phyloP scores from a whole-genome alignment of 768 basidiomycete species.

The Mycena rosella region DNA sequence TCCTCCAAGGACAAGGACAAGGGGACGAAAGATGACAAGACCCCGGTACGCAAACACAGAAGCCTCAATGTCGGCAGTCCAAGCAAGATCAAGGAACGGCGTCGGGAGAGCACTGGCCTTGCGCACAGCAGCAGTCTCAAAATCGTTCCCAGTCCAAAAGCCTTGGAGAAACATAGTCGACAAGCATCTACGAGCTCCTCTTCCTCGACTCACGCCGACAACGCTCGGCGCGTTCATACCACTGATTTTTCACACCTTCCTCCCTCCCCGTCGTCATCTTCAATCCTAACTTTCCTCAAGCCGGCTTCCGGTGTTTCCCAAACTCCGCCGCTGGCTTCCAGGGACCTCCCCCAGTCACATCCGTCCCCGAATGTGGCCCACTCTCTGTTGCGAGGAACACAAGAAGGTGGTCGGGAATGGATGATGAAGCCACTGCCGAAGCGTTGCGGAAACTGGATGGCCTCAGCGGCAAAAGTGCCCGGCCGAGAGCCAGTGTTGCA shows the following conservation, averaged over 20 bases:
- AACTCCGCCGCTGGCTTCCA: conserved; percentile 56
- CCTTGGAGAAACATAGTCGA: conserved; percentile 65
- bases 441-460: conserved; percentile 95
- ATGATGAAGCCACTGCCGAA: conserved; percentile 91
- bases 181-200: conserved; percentile 80
- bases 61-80: conserved; percentile 72
- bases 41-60: conserved; percentile 73
- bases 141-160: conserved; percentile 47
- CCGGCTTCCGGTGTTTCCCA: conserved; percentile 56
- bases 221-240: conserved; percentile 72
- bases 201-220: conserved; percentile 69
- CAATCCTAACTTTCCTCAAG: conserved; percentile 86
- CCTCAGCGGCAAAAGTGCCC: conserved; percentile 78
- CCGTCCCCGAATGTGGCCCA: conserved; percentile 80
- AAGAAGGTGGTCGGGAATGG: conserved; percentile 92
- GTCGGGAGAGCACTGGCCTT: conserved; percentile 65
- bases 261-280: conserved; percentile 91
- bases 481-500: conserved; percentile 81
- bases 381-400: conserved; percentile 86
- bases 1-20: conserved; percentile 62
- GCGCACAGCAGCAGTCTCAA: conserved; percentile 56
- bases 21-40: conserved; percentile 62
- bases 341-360: conserved; percentile 57
- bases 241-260: conserved; percentile 92
- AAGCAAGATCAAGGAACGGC: conserved; percentile 68